phyloP scores from a whole-genome alignment of 805 yeast genomes.

The Ogataea neopini region DNA sequence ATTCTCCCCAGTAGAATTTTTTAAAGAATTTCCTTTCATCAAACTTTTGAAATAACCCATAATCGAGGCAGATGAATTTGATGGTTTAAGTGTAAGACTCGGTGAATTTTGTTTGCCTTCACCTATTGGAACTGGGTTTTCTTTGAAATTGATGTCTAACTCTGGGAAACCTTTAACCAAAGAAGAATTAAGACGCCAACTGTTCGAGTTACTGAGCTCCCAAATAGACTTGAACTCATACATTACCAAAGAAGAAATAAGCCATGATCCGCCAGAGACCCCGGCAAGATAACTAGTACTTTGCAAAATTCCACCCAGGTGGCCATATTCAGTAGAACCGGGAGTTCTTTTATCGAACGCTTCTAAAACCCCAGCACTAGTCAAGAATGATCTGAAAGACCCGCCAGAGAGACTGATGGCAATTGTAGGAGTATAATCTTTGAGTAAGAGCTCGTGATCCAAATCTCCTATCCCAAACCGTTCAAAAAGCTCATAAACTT shows the following conservation, averaged over 20 bases:
- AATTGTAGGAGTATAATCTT: slow-evolving; percentile 24
- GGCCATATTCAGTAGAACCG: slow-evolving; percentile 32
- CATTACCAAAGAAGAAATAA: slow-evolving; percentile 49
- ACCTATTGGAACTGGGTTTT: neutral
- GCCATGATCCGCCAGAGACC: slow-evolving; percentile 75
- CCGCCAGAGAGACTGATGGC: slow-evolving; percentile 52
- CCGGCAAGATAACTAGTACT: slow-evolving; percentile 59
- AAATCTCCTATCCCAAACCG: slow-evolving; percentile 16
- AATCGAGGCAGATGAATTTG: slow-evolving; percentile 17
- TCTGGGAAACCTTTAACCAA: slow-evolving; percentile 60
- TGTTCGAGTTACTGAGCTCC: slow-evolving; percentile 27
- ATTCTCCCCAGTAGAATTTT: slow-evolving; percentile 13
- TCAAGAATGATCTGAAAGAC: slow-evolving; percentile 59
- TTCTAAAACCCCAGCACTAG: slow-evolving; percentile 55
- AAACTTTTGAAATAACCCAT: slow-evolving; percentile 14
- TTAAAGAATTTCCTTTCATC: slow-evolving; percentile 9
- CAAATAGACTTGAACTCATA: slow-evolving; percentile 40
- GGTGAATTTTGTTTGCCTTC: slow-evolving; percentile 5
- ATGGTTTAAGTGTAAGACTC: slow-evolving; percentile 11
- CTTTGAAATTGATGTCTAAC: slow-evolving; percentile 40
- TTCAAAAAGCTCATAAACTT: slow-evolving; percentile 12
- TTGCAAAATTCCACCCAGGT: slow-evolving; percentile 55
- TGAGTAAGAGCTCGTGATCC: slow-evolving; percentile 7
- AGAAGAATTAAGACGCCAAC: slow-evolving; percentile 48
- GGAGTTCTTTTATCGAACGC: slow-evolving; percentile 53